A percentile compares a stretch with the other conserved stretches of the same genome.
Evolutionary conservation across 2,329 filamentous ascomycete species (phyloP).

Genomic region (Elsinoe necatrix): DNA sequence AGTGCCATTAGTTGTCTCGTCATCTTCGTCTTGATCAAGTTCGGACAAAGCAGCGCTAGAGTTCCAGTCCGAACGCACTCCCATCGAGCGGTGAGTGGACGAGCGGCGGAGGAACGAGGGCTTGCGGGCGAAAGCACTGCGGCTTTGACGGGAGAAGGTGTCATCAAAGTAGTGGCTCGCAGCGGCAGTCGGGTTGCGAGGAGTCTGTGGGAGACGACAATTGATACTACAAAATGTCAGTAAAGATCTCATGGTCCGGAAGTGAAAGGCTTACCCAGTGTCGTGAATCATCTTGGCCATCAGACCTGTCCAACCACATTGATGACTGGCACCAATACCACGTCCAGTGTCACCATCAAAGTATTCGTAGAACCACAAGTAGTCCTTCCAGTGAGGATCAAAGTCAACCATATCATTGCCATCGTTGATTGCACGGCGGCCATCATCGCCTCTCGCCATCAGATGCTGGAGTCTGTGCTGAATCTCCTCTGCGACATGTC

Average conservation of each 20-base stretch:
- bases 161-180: conserved; percentile 96
- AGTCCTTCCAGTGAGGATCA: conserved; percentile 85
- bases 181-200: conserved; percentile 71
- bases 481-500: conserved; percentile 87
- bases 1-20: conserved; percentile 19
- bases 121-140: conserved; percentile 31
- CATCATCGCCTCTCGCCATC: conserved; percentile 75
- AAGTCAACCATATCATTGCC: conserved; percentile 81
- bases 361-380: conserved; percentile 95
- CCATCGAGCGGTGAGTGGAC: conserved; percentile 75
- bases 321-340: conserved; percentile 84
- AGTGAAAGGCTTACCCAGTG: conserved; percentile 62
- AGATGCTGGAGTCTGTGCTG: conserved; percentile 91
- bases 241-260: neutral
- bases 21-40: conserved; percentile 28
- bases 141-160: conserved; percentile 56
- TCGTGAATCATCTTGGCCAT: conserved; percentile 97
- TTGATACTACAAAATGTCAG: conserved; percentile 57
- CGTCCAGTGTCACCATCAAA: conserved; percentile 89
- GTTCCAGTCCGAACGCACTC: conserved; percentile 68
- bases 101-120: conserved; percentile 60
- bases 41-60: conserved; percentile 25
- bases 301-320: conserved; percentile 92
- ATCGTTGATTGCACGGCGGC: conserved; percentile 78
- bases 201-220: conserved; percentile 86